These are phyloP conservation scores for Suhomyces yuchorum DNA, from an alignment of 1,139 yeast species.

Conservation along the genomic window DNA sequence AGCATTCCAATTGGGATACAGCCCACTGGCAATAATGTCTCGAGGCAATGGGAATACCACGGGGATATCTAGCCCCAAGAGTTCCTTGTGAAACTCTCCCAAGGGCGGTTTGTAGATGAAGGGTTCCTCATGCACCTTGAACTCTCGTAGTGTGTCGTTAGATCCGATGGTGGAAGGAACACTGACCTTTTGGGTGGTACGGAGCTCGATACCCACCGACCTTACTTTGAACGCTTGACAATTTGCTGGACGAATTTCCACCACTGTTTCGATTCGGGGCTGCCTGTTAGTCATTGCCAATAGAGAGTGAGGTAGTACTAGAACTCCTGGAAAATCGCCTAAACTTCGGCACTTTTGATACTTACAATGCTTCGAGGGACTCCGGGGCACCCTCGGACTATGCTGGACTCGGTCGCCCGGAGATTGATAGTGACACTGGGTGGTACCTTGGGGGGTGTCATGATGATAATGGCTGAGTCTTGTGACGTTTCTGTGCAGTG, in stretches of 20 bases:
- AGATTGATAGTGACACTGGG: conserved; percentile 39
- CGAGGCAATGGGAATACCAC: conserved; percentile 59
- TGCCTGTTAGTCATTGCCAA: conserved; percentile 19
- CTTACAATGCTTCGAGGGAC: conserved; percentile 55
- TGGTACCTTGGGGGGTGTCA: conserved; percentile 21
- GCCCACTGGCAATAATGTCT: conserved; percentile 51
- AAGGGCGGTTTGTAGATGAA: conserved; percentile 39
- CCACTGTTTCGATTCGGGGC: conserved; percentile 49
- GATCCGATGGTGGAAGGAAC: conserved; percentile 47
- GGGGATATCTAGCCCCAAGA: conserved; percentile 62
- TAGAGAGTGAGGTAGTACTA: not conserved
- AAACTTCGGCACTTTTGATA: conserved; percentile 13
- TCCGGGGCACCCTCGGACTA: conserved; percentile 66
- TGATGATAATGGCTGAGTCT: not conserved
- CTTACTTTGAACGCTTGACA: conserved; percentile 44
- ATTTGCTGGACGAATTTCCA: conserved; percentile 41
- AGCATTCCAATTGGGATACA: conserved; percentile 43
- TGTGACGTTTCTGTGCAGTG: conserved; percentile 4
- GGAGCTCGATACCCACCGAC: conserved; percentile 39
- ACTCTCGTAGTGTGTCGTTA: conserved; percentile 40
- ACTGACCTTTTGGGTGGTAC: conserved; percentile 42
- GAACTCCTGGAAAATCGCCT: not conserved
- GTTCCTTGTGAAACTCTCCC: conserved; percentile 37
- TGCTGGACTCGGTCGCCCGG: conserved; percentile 49
- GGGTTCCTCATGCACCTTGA: conserved; percentile 40